Base-by-base conservation (phyloP, 2,329 filamentous ascomycete species). In the Lasiodiplodia theobromae region DNA sequence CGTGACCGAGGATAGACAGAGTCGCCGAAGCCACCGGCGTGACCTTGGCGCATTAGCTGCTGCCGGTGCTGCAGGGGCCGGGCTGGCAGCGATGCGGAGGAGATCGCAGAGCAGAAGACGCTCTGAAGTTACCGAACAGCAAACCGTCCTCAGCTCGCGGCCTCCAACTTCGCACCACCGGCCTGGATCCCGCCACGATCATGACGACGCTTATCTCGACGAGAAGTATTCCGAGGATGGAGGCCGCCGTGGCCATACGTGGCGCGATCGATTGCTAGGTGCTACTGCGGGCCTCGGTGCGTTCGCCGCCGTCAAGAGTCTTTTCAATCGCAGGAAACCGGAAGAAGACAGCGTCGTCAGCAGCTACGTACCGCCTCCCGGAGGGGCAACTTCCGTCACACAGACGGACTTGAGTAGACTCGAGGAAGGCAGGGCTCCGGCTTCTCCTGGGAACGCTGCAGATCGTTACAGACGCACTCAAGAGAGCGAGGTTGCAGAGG, bases 51-150 rank as follows among this genome's bases (percentile, higher is more conserved):
- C 82, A 14, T 76, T 87, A 67, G 84, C 85, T 38, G 84, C 82
- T 44, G 87, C 85, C 6, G 86, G 87, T 25, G 85, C 85, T 63
- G 82, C 86, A 25, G 88, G 87, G 8, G 86, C 85, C 40, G 88
- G 87, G 28, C 74, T 90, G 65, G 86, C 86, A 69, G 85, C 85
- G 18, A 76, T 90, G 68, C 77, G 79, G 21, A 78, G 73, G 71
- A 74, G 76, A 70, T 82, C 81, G 49, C 76, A 80, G 69, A 82
- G 82, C 69, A 76, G 79, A 52, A 79, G 76, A 69, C 78, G 80
- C 52, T 74, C 76, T 23, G 70, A 72, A 72, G 73, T 63, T 72
- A 70, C 49, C 71, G 73, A 65, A 74, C 71, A 66, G 73, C 68
- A 73, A 70, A 71, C 75, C 49, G 77, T 79, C 14, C 68, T 78